Percentiles rank a stretch among this genome's conserved stretches.
phyloP scores from a whole-genome alignment of 2,329 filamentous ascomycete genomes.

The Fusarium mundagurra region DNA sequence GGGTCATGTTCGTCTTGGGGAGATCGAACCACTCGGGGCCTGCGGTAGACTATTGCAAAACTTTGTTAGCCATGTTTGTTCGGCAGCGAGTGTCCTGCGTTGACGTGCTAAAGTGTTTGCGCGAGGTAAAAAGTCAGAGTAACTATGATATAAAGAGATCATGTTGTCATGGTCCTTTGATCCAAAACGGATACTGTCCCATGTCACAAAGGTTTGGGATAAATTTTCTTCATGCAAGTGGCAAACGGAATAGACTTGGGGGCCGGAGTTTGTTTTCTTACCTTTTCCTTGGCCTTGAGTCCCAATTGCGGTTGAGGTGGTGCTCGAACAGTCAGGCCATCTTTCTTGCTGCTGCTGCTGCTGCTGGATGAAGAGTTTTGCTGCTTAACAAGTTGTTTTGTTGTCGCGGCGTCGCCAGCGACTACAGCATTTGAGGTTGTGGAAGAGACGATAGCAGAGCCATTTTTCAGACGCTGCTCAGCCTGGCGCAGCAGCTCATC shows the following conservation, averaged over 20 bases:
- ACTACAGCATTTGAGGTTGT: conserved; percentile 25
- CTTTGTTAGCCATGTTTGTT: conserved; percentile 28
- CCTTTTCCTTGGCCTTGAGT: conserved; percentile 42
- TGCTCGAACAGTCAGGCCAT: conserved; percentile 41
- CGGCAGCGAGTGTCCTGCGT: neutral
- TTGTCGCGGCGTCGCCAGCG: conserved; percentile 23
- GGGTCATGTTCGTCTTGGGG: conserved; percentile 83
- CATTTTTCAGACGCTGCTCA: conserved; percentile 46
- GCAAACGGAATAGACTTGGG: neutral
- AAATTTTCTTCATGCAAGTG: conserved; percentile 53
- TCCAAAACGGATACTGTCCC: conserved; percentile 54
- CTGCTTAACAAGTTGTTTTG: conserved; percentile 24
- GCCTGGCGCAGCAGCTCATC: conserved; percentile 48
- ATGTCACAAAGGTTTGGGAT: conserved; percentile 51
- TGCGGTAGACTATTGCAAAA: conserved; percentile 63
- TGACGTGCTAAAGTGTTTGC: conserved; percentile 10
- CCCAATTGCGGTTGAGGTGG: conserved; percentile 35
- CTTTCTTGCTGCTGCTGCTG: conserved; percentile 36
- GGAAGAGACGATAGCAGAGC: conserved; percentile 18
- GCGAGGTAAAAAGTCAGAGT: conserved; percentile 66
- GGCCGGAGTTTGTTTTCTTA: conserved; percentile 23
- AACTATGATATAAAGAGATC: conserved; percentile 73
- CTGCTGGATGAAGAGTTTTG: conserved; percentile 15
- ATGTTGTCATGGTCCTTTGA: conserved; percentile 67
- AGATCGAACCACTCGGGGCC: conserved; percentile 89